Percentiles rank a stretch among this genome's conserved stretches.
Conservation (phyloP, 768 basidiomycete genomes). For the Collybia sordida region DNA sequence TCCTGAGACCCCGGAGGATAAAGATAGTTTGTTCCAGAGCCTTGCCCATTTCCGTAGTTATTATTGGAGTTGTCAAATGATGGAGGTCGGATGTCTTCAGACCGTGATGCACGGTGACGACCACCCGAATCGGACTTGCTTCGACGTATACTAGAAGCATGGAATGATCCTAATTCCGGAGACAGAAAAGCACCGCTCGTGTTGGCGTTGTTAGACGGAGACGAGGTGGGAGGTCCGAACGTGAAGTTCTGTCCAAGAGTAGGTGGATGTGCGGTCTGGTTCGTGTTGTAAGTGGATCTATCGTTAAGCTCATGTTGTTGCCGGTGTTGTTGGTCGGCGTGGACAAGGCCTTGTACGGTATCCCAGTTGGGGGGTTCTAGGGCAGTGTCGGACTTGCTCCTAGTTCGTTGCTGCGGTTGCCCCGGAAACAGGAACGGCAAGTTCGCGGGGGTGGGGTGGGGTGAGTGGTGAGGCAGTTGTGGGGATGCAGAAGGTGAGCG, state of each 20-base stretch:
- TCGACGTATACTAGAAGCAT: constrained; percentile 20
- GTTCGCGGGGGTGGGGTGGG: constrained; percentile 1
- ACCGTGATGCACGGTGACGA: constrained; percentile 25
- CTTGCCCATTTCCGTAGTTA: neutral
- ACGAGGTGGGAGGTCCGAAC: constrained; percentile 22
- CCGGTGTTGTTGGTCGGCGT: constrained; percentile 23
- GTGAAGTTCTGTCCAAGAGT: constrained; percentile 27
- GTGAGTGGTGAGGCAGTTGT: constrained; percentile 5
- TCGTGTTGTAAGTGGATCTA: too few species aligned
- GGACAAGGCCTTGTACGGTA: constrained; percentile 21
- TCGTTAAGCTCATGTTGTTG: constrained; percentile 4
- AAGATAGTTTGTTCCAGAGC: neutral
- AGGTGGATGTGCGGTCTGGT: constrained; percentile 8
- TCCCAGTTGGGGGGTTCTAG: constrained; percentile 58
- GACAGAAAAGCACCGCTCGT: constrained; percentile 23
- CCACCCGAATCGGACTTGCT: constrained; percentile 23
- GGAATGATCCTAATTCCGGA: constrained; percentile 19
- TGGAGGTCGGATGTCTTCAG: constrained; percentile 46
- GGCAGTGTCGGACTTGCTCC: constrained; percentile 63
- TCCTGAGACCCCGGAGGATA: constrained; percentile 21
- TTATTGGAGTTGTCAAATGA: neutral
- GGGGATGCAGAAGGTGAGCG: constrained; percentile 21
- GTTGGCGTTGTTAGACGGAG: constrained; percentile 1
- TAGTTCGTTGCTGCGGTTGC: constrained; percentile 35
- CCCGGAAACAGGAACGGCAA: constrained; percentile 27